Conservation (phyloP, 306 rosid genomes). For the Heteromeles arbutifolia region DNA sequence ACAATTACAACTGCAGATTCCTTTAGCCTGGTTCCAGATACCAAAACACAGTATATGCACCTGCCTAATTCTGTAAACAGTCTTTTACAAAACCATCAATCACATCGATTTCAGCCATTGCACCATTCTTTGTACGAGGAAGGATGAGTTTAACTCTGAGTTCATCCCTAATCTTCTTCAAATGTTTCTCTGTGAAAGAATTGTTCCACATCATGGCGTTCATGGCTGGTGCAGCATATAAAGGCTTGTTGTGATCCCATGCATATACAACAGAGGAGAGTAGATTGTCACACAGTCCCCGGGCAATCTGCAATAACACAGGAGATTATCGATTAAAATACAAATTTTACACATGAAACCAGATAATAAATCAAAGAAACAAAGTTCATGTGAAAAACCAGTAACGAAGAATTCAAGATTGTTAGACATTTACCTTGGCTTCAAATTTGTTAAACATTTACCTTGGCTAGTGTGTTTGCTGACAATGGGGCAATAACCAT, state of each 20-base stretch:
- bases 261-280: conserved; percentile 69
- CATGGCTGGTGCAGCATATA: conserved; percentile 86
- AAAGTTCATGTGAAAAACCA: too few relatives aligned
- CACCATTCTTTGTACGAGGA: conserved; percentile 77
- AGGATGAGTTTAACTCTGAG: conserved; percentile 63
- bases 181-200: conserved; percentile 61
- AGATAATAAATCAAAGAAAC: too few relatives aligned
- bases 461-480: conserved; percentile 87
- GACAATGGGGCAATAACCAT: conserved; percentile 86
- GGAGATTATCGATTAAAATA: background rate
- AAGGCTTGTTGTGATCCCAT: conserved; percentile 76
- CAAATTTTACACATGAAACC: background rate
- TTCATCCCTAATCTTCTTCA: conserved; percentile 39
- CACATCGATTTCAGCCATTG: conserved; percentile 85
- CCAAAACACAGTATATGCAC: too few relatives aligned
- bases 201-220: conserved; percentile 61
- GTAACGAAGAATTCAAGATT: too few relatives aligned
- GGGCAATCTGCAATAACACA: conserved; percentile 47
- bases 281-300: conserved; percentile 74
- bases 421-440: conserved; percentile 50
- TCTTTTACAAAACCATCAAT: conserved; percentile 12
- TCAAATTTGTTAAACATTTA: conserved; percentile 8
- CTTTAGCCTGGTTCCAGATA: too few relatives aligned
- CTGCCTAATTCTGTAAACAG: too few relatives aligned
- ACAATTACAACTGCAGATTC: too few relatives aligned